phyloP scores from a whole-genome alignment of 331 rosid genomes.

The Malus hybrid region DNA sequence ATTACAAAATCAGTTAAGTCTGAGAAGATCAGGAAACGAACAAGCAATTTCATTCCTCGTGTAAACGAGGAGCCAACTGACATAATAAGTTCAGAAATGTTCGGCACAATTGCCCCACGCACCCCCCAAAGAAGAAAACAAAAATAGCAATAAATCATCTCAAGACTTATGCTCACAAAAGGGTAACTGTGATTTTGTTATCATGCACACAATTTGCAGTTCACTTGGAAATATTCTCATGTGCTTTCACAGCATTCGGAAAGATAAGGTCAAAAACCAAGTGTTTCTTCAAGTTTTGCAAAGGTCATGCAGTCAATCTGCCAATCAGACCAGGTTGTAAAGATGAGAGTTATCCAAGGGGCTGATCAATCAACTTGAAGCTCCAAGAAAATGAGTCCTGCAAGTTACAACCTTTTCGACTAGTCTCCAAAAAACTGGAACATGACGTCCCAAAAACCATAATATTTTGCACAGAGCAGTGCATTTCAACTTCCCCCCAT shows the following conservation, averaged over 20 bases:
- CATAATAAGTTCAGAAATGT: not conserved
- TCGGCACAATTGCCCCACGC: not conserved
- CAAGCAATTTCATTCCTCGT: not conserved
- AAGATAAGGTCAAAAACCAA: not conserved
- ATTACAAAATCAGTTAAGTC: too few species aligned
- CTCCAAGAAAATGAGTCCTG: not conserved
- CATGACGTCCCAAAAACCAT: not conserved
- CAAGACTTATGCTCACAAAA: not conserved
- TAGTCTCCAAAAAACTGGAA: not conserved
- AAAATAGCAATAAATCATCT: not conserved
- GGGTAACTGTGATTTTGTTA: not conserved
- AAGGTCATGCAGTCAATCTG: not conserved
- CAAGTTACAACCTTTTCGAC: not conserved
- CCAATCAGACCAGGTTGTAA: not conserved
- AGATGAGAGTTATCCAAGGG: not conserved
- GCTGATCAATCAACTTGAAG: not conserved
- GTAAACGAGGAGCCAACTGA: not conserved
- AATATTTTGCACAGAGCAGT: not conserved
- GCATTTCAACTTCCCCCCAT: not conserved
- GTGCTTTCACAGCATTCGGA: not conserved
- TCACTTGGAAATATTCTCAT: not conserved
- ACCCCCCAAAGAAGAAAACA: too few species aligned
- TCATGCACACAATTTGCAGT: not conserved
- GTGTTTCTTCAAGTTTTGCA: not conserved
- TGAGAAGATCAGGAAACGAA: not conserved